A percentile compares a stretch with the other conserved stretches of the same genome.
phyloP scores from a whole-genome alignment of 257 asterid genomes.

The Eucommia ulmoides region DNA sequence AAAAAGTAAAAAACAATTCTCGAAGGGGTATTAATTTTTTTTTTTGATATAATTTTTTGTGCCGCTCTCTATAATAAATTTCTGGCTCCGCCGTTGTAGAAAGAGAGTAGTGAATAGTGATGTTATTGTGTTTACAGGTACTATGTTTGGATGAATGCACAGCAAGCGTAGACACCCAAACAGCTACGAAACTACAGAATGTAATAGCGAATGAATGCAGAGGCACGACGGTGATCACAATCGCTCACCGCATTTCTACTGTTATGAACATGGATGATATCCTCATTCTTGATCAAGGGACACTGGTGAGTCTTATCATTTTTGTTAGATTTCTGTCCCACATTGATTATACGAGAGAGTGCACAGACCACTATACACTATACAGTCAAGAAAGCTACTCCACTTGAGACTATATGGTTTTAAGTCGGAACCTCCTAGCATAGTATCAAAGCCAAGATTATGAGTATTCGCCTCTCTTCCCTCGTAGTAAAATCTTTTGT shows the following conservation, averaged over 20 bases:
- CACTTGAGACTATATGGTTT: no score
- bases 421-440: not conserved
- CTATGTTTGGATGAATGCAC: conserved; percentile 89
- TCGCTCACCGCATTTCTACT: conserved; percentile 90
- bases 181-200: conserved; percentile 69
- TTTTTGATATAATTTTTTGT: no score
- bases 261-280: conserved; percentile 60
- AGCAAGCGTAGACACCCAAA: conserved; percentile 72
- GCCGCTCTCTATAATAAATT: no score
- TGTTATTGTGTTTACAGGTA: no score
- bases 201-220: conserved; percentile 47
- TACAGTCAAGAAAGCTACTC: no score
- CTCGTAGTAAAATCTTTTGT: no score
- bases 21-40: no score
- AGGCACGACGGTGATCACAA: conserved; percentile 53
- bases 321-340: not conserved
- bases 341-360: not conserved
- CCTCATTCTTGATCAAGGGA: conserved; percentile 70
- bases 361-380: no score
- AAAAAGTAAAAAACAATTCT: no score
- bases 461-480: not conserved
- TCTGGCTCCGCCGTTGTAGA: not conserved
- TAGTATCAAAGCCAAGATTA: not conserved
- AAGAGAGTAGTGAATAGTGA: not conserved
- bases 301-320: conserved; percentile 30